A percentile compares a stretch with the other conserved stretches of the same genome.
Evolutionary conservation across 768 basidiomycete species (phyloP).

Genomic region (Hypholoma sublateritium): DNA sequence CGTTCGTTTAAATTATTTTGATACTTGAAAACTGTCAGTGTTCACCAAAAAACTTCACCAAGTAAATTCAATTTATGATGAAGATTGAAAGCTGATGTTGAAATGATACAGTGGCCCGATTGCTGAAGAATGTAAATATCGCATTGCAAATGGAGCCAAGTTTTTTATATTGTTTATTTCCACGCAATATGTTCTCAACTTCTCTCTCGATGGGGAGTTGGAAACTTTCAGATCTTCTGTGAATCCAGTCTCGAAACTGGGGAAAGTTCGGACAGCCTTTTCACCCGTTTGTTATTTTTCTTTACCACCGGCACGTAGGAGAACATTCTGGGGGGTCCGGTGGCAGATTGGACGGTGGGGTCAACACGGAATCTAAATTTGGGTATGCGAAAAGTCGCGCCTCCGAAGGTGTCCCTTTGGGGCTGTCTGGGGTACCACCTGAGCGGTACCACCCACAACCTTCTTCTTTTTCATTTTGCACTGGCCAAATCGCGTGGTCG

Average conservation of each 20-base stretch:
- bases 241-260: too few species aligned
- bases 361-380: not conserved
- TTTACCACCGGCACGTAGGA: not conserved
- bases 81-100: not conserved
- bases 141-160: slow-evolving; percentile 4
- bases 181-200: not conserved
- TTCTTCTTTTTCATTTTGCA: not conserved
- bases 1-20: too few species aligned
- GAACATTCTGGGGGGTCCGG: not conserved
- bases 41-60: too few species aligned
- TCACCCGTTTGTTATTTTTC: too few species aligned
- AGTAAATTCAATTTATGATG: too few species aligned
- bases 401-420: not conserved
- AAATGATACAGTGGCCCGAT: not conserved
- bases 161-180: not conserved
- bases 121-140: not conserved
- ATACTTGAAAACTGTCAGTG: too few species aligned
- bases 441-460: not conserved
- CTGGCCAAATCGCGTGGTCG: not conserved
- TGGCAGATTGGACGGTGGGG: too few species aligned
- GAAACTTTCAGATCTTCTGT: too few species aligned
- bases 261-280: too few species aligned
- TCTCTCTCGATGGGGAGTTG: too few species aligned
- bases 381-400: not conserved
- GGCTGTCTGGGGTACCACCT: slow-evolving; percentile 2